Base-by-base conservation (phyloP, 2,329 filamentous ascomycete species). In the Camillea tinctor region DNA sequence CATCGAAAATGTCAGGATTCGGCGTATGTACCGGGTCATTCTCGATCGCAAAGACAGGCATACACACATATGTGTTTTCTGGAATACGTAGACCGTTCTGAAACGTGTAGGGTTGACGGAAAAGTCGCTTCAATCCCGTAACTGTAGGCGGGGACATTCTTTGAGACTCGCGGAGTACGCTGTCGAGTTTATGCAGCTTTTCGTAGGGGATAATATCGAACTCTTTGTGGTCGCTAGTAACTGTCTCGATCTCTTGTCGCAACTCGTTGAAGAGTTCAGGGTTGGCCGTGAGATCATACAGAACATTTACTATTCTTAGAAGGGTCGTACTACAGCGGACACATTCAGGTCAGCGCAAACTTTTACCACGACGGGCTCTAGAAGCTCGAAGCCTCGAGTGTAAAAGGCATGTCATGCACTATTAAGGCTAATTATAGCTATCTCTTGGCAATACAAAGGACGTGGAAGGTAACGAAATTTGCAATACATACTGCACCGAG, bases 1-100 rank as follows among this genome's bases (percentile, higher is more conserved):
- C 71, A 55, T 77, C 71, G 61, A 71, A 77, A 0, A 54, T 61
- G 6, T 66, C 59, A 1, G 75, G 69, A 40, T 73, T 51, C 0
- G 67, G 61, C 26, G 72, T 73, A 54, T 72, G 52, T 6, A 51
- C 53, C 24, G 71, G 66, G 52, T 77, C 72, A 49, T 65, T 72
- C 72, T 62, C 57, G 36, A 54, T 76, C 55, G 22, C 60, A 9
- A 59, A 56, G 1, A 60, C 57, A 1, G 69, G 58, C 30, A 69
- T 61, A 1, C 59, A 54, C 3, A 65, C 30, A 24, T 63, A 63
- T 6, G 56, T 60, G 1, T 56, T 58, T 7, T 51, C 17, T 1
- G 58, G 52, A 4, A 63, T n/a, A 17, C 53, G 40, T 13, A 53
- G 40, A 2, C 51, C 51, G 24, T 55, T 48, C 20, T 57, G 26